These are phyloP conservation scores for Coniochaeta prunicola DNA, from an alignment of 2,329 filamentous ascomycete genomes.

Conservation along the genomic window DNA sequence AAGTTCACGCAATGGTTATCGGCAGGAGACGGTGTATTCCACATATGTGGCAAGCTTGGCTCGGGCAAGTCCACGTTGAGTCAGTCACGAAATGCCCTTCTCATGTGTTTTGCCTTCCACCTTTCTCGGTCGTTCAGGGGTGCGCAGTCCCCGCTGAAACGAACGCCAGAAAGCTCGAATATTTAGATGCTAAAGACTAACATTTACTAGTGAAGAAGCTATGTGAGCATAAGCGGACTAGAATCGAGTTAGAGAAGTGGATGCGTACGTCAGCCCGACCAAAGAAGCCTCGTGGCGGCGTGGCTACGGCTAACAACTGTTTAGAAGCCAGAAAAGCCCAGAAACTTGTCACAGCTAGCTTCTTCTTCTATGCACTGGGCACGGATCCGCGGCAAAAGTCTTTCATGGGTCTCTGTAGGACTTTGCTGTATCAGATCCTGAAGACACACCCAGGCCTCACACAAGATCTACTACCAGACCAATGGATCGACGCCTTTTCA, in stretches of 20 bases:
- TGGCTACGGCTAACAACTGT: not conserved
- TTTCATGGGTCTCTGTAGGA: not conserved
- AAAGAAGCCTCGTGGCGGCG: not conserved
- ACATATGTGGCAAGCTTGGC: not conserved
- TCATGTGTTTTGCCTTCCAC: not conserved
- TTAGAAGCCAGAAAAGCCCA: not conserved
- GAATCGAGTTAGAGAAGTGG: not conserved
- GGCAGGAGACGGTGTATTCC: not conserved
- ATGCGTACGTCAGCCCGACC: not conserved
- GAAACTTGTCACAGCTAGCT: not conserved
- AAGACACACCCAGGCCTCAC: not conserved
- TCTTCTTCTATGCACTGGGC: not conserved
- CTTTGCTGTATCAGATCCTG: not conserved
- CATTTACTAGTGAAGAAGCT: not conserved
- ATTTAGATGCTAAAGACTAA: not conserved
- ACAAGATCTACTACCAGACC: not conserved
- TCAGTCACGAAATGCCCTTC: not conserved
- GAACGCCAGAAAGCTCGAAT: too few relatives aligned
- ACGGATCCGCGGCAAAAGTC: not conserved
- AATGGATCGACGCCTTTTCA: not conserved
- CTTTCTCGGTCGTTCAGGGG: too few relatives aligned
- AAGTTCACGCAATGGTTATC: not conserved
- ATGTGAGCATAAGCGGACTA: not conserved
- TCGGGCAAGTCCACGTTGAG: not conserved
- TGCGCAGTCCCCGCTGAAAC: too few relatives aligned